Conservation (phyloP, 2,329 filamentous ascomycete species). For the Diaporthe eres region DNA sequence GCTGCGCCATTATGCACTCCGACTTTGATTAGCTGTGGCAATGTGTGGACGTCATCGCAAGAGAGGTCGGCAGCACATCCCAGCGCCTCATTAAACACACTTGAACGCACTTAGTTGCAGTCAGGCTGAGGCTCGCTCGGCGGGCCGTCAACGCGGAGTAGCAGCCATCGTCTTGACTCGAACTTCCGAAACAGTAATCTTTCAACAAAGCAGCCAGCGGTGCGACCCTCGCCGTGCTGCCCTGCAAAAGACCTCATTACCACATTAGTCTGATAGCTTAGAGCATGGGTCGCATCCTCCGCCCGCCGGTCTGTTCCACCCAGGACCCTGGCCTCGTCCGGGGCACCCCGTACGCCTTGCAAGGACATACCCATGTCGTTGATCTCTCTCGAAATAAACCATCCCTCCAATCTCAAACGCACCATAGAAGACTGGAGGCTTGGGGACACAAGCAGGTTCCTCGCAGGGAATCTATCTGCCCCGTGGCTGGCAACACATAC, state of each 20-base stretch:
- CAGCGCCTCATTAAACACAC: conserved; percentile 27
- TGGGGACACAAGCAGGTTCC: not conserved
- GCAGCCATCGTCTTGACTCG: conserved; percentile 27
- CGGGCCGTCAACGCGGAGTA: conserved; percentile 25
- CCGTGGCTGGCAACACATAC: not conserved
- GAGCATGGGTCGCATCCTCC: conserved; percentile 25
- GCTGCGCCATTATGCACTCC: not conserved
- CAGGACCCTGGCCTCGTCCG: conserved; percentile 29
- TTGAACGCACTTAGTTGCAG: not conserved
- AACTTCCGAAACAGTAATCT: conserved; percentile 39
- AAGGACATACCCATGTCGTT: conserved; percentile 30
- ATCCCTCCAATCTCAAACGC: conserved; percentile 38
- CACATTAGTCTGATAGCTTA: conserved; percentile 12
- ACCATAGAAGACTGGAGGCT: conserved; percentile 31
- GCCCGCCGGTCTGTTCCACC: conserved; percentile 36
- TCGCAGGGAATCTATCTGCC: conserved; percentile 1
- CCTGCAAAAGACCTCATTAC: conserved; percentile 11
- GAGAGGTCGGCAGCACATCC: conserved; percentile 23
- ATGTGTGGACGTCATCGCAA: conserved; percentile 24
- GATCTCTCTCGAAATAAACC: conserved; percentile 26
- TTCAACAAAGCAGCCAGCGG: conserved; percentile 23
- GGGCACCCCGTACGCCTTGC: conserved; percentile 33
- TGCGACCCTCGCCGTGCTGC: conserved; percentile 14
- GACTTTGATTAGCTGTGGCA: conserved; percentile 17
- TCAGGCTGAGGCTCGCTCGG: conserved; percentile 26